These are phyloP conservation scores for Schizonepeta tenuifolia DNA, from an alignment of 257 asterid genomes.

Conservation along the genomic window DNA sequence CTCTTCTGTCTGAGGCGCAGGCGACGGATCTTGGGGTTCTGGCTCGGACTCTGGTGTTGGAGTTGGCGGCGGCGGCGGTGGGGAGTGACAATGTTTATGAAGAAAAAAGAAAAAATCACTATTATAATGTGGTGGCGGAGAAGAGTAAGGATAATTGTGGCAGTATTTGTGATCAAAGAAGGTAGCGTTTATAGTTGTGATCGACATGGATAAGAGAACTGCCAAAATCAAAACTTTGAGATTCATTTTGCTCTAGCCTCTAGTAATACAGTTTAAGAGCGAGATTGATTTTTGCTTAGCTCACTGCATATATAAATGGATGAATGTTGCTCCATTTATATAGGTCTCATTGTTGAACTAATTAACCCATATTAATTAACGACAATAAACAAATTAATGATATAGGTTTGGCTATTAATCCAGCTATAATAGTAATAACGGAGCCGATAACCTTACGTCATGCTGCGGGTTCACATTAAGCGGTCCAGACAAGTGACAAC, in stretches of 20 bases:
- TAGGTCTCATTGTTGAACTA: neutral
- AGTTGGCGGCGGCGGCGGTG: neutral
- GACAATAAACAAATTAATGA: neutral
- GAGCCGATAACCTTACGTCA: neutral
- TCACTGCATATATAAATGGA: conserved; percentile 1
- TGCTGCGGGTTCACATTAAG: neutral
- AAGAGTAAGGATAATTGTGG: neutral
- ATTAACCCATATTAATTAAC: neutral
- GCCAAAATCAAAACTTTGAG: neutral
- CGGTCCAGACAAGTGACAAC: neutral
- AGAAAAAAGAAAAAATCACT: neutral
- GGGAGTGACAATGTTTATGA: neutral
- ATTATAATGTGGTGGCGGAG: neutral
- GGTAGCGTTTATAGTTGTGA: neutral
- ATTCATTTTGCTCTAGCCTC: conserved; percentile 9
- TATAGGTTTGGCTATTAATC: conserved; percentile 14
- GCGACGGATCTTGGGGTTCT: neutral
- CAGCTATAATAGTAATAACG: neutral
- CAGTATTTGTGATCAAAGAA: neutral
- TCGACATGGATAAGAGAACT: neutral
- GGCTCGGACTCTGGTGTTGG: neutral
- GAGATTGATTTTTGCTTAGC: neutral
- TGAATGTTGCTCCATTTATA: conserved; percentile 9
- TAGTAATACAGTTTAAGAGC: neutral
- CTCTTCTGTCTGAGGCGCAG: neutral